Evolutionary conservation across 1,284 basidiomycete genomes (phyloP).

Genomic region (Agaricales sp.): DNA sequence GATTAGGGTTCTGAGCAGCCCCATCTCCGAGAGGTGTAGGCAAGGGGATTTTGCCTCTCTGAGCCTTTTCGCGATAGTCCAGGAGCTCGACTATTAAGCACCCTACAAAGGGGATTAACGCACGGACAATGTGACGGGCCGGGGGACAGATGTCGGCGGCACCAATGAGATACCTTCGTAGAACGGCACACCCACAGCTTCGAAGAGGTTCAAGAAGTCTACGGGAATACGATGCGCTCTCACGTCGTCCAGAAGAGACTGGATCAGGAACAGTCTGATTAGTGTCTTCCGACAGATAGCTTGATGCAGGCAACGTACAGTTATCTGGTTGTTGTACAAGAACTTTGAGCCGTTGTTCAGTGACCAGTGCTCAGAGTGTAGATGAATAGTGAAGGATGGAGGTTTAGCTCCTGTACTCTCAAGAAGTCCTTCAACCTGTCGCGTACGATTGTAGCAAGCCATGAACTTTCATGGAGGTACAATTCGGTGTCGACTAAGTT

Average conservation of each 20-base stretch:
- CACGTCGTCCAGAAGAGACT: slow-evolving; percentile 73
- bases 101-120: slow-evolving; percentile 31
- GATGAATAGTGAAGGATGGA: slow-evolving; percentile 65
- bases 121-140: slow-evolving; percentile 5
- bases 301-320: slow-evolving; percentile 32
- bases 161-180: slow-evolving; percentile 56
- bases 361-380: slow-evolving; percentile 69
- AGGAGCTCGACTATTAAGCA: slow-evolving; percentile 73
- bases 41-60: slow-evolving; percentile 36
- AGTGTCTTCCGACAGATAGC: no score
- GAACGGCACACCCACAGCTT: slow-evolving; percentile 57
- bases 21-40: no score
- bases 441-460: slow-evolving; percentile 1
- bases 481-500: no score
- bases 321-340: slow-evolving; percentile 66
- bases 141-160: background rate
- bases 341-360: slow-evolving; percentile 70
- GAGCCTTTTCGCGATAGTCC: slow-evolving; percentile 51
- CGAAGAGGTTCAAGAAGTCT: slow-evolving; percentile 71
- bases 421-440: slow-evolving; percentile 35
- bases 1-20: no score
- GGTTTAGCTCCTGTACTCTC: slow-evolving; percentile 42
- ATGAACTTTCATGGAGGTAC: background rate
- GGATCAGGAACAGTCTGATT: slow-evolving; percentile 11
- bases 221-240: slow-evolving; percentile 69